phyloP scores from a whole-genome alignment of 1,284 basidiomycete genomes.

The Trametes versicolor region DNA sequence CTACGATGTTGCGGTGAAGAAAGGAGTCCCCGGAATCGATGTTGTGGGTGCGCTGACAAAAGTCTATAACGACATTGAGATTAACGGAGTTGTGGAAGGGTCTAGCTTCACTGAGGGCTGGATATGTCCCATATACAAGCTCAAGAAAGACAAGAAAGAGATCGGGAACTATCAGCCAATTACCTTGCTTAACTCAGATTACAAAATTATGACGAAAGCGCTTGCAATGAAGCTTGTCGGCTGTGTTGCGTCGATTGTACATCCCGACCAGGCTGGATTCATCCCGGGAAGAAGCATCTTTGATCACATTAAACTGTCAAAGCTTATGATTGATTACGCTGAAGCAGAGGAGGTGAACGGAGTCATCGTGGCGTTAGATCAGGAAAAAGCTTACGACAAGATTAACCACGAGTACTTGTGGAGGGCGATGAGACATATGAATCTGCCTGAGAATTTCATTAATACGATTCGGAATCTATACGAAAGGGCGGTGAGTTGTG shows the following conservation, averaged over 20 bases:
- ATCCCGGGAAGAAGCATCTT: slow-evolving; percentile 37
- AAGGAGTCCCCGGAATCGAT: neutral
- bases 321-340: slow-evolving; percentile 37
- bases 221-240: slow-evolving; percentile 31
- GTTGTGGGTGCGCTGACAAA: neutral
- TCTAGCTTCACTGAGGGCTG: slow-evolving; percentile 42
- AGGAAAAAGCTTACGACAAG: no score
- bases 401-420: slow-evolving; percentile 43
- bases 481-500: no score
- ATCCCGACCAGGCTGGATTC: slow-evolving; percentile 43
- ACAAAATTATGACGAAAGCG: slow-evolving; percentile 41
- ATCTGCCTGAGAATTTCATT: neutral
- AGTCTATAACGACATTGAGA: neutral
- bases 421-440: slow-evolving; percentile 29
- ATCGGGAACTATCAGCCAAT: slow-evolving; percentile 46
- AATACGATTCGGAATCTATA: no score
- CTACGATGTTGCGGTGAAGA: neutral
- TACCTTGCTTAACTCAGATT: slow-evolving; percentile 45
- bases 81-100: slow-evolving; percentile 1
- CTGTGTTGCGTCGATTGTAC: slow-evolving; percentile 27
- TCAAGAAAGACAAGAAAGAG: slow-evolving; percentile 38
- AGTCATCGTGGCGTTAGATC: slow-evolving; percentile 30
- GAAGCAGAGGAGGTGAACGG: slow-evolving; percentile 36
- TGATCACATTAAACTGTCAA: slow-evolving; percentile 36
- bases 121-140: slow-evolving; percentile 48